Evolutionary conservation across 257 asterid genomes (phyloP), one percentile per base, ranked within the genome.

Genomic region (Rubia yunnanensis): DNA sequence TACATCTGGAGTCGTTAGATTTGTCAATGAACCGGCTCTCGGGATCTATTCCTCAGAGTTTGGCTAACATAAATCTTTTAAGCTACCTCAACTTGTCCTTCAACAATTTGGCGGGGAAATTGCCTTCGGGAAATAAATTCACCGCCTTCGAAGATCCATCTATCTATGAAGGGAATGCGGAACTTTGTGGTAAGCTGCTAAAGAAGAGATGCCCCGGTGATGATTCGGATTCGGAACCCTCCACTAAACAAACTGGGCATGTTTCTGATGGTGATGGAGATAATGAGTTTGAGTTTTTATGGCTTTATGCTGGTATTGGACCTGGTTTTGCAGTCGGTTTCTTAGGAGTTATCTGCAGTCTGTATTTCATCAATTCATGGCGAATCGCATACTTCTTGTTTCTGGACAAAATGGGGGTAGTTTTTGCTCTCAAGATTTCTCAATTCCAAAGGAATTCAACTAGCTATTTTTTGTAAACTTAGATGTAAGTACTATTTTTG

Each of bases 81-180:
- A 66, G 81, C 61, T 57, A 65, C 60, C 66, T 80, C 36, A 80
- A 76, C 64, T 34, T 76, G 34, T 80, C 81, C 1, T 76, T 60
- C 34, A 80, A 80, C 50, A 36, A 60, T 13, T 65, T 80, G 26
- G 71, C 54, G 0, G 76, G 84, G 22, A 28, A 17, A 24, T 58
- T 80, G 46, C 84, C 84, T 13, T 54, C 69, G 1, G 65, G 81
- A 8, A 73, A 72, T 55, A 79, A 80, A 36, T 72, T 80, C 14
- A 48, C 26, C 26, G 26, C 61, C 35, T 28, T 56, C 0, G 1
- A 11, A 10, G 5, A 56, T 26, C 22, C 9, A 56, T 53, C 59
- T 23, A 23, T 53, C 6, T 53, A 20, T 22, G 6, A 53, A 53
- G 59, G 59, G 15, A 53, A 56, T 27, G 3, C n/a, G 5, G 61